These are phyloP conservation scores for Coniochaeta hoffmannii DNA, from an alignment of 2,329 filamentous ascomycete genomes.

Conservation along the genomic window DNA sequence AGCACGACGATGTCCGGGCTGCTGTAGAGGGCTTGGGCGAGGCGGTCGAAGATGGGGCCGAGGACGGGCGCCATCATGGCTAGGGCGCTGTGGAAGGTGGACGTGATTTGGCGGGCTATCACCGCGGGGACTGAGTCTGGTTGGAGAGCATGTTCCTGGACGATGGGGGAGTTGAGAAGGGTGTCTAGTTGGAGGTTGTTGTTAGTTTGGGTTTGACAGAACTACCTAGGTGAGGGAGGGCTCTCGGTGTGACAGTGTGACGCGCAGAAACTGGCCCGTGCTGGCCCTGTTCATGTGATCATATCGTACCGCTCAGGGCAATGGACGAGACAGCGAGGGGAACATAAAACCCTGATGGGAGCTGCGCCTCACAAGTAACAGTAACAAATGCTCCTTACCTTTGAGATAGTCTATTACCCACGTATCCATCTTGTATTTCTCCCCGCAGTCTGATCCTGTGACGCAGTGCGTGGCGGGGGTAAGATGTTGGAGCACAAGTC, in stretches of 20 bases:
- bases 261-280: neutral
- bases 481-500: no score
- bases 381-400: no score
- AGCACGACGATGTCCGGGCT: constrained; percentile 35
- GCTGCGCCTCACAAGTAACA: no score
- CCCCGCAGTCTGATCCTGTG: neutral
- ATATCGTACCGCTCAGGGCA: neutral
- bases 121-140: constrained; percentile 36
- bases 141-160: constrained; percentile 40
- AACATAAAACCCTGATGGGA: no score
- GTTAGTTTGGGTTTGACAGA: neutral
- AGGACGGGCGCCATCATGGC: constrained; percentile 31
- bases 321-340: neutral
- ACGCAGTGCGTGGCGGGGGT: neutral
- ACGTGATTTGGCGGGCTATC: constrained; percentile 25
- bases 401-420: neutral
- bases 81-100: constrained; percentile 18
- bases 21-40: constrained; percentile 26
- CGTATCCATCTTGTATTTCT: neutral
- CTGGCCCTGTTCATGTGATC: neutral
- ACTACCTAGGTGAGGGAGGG: neutral
- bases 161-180: constrained; percentile 34
- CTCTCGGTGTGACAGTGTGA: neutral
- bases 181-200: constrained; percentile 15
- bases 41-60: constrained; percentile 33